Conservation (phyloP, 345 rosid genomes). For the Zanthoxylum bungeanum region DNA sequence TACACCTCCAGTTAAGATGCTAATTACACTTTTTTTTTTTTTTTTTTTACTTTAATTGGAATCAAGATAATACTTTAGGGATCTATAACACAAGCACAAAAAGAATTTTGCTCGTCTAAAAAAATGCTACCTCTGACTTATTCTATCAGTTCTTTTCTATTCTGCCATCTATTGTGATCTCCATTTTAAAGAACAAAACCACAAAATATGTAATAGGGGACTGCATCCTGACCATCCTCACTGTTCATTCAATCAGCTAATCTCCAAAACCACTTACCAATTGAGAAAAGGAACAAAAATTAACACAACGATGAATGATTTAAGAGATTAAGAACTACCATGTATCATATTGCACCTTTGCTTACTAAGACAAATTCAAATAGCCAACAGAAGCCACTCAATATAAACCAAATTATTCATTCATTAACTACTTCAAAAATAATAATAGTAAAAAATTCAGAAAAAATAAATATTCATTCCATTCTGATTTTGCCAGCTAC, state of each 20-base stretch:
- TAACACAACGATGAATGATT: neutral
- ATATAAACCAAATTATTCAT: neutral
- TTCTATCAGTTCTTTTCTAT: too few relatives aligned
- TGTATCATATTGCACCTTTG: neutral
- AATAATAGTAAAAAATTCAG: neutral
- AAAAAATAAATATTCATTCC: neutral
- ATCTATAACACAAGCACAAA: too few relatives aligned
- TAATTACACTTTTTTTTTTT: neutral
- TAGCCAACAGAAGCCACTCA: neutral
- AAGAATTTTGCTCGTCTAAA: too few relatives aligned
- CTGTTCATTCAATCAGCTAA: neutral
- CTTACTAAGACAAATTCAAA: neutral
- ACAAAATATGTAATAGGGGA: neutral
- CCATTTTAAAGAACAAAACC: neutral
- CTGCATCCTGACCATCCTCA: neutral
- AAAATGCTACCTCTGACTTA: too few relatives aligned
- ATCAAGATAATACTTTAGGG: too few relatives aligned
- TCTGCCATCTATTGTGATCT: too few relatives aligned
- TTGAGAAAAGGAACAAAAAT: neutral
- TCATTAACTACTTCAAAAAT: neutral
- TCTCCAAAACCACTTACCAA: neutral
- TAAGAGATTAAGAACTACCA: neutral
- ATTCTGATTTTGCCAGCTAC: neutral
- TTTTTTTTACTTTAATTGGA: too few relatives aligned
- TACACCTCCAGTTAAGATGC: neutral